Evolutionary conservation across 202 grass and related monocot species (phyloP).

Genomic region (Alloteropsis angusta): DNA sequence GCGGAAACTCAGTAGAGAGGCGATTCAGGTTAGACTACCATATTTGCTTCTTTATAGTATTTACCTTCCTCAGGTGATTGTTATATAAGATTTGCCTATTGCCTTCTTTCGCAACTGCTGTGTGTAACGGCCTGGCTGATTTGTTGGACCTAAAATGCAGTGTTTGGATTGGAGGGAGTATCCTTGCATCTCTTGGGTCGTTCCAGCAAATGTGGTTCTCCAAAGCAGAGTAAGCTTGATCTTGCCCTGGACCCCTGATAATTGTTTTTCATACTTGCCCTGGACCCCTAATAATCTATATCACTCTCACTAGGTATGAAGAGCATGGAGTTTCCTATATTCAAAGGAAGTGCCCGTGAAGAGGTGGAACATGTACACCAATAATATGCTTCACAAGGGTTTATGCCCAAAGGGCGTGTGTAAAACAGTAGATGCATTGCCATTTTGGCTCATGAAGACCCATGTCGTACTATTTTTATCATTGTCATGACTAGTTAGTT

Average conservation of each 20-base stretch:
- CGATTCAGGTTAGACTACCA: constrained; percentile 66
- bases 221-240: constrained; percentile 81
- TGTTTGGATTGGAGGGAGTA: constrained; percentile 99
- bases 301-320: constrained; percentile 56
- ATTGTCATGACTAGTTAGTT: constrained; percentile 13
- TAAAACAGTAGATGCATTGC: background rate
- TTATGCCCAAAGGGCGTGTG: background rate
- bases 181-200: constrained; percentile 96
- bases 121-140: constrained; percentile 5
- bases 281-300: background rate
- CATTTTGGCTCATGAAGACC: background rate
- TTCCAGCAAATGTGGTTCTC: constrained; percentile 99
- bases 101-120: background rate
- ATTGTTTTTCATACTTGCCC: background rate
- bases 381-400: background rate
- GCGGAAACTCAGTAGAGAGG: constrained; percentile 88
- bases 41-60: constrained; percentile 2
- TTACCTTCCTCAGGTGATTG: background rate
- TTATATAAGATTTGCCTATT: constrained; percentile 2
- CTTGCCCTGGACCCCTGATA: background rate
- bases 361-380: background rate
- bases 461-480: background rate
- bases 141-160: constrained; percentile 29
- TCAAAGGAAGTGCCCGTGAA: constrained; percentile 93
- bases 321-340: constrained; percentile 99